These are phyloP conservation scores for Termitomyces bulborhizus DNA, from an alignment of 768 basidiomycete species.

Conservation along the genomic window DNA sequence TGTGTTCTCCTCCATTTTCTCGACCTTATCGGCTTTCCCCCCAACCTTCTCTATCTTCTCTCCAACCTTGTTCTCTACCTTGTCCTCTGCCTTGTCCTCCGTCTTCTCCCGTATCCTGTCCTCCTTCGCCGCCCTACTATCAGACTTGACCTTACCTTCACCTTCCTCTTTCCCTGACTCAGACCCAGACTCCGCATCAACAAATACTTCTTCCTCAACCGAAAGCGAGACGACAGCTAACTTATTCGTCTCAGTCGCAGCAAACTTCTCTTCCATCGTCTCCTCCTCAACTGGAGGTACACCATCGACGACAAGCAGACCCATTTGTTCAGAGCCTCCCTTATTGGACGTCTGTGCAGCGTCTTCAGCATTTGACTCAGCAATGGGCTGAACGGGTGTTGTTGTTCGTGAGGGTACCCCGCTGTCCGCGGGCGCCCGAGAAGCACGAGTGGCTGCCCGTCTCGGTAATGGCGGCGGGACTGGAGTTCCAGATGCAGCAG, in stretches of 20 bases:
- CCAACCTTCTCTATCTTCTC: background rate
- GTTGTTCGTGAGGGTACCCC: conserved; percentile 22
- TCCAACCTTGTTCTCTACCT: background rate
- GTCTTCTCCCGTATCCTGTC: background rate
- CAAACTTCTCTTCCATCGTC: background rate
- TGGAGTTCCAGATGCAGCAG: conserved; percentile 15
- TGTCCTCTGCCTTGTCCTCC: background rate
- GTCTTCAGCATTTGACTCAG: background rate
- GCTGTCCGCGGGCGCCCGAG: conserved; percentile 22
- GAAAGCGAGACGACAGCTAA: background rate
- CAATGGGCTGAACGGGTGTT: conserved; percentile 14
- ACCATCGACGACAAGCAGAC: background rate
- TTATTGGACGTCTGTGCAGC: background rate
- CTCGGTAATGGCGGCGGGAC: conserved; percentile 59
- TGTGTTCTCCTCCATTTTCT: background rate
- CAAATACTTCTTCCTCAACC: conserved; percentile 4
- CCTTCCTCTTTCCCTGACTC: conserved; percentile 3
- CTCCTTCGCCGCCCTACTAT: background rate
- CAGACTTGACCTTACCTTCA: background rate
- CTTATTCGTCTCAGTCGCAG: background rate
- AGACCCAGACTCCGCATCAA: conserved; percentile 5
- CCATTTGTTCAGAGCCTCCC: background rate
- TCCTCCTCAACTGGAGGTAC: background rate
- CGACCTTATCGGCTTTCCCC: background rate
- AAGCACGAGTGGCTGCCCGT: conserved; percentile 51